A percentile compares a stretch with the other conserved stretches of the same genome.
Conservation (phyloP, 495 filamentous ascomycete species). For the Aspergillus indologenus region DNA sequence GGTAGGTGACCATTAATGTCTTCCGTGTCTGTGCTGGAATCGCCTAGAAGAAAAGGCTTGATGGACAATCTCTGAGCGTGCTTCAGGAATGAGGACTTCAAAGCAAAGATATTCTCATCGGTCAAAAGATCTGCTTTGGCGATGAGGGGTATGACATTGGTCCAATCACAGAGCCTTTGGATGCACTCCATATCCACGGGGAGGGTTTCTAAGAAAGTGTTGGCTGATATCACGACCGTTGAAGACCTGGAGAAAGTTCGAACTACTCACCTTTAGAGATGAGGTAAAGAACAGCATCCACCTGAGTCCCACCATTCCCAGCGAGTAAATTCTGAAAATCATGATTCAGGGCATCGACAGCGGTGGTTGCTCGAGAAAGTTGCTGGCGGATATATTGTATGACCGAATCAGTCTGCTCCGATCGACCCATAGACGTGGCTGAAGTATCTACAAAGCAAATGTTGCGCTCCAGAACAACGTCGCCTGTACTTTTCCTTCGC, state of each 20-base stretch:
- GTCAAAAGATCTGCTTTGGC: conserved; percentile 72
- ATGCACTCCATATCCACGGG: conserved; percentile 75
- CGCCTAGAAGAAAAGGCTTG: conserved; percentile 66
- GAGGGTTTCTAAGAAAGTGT: conserved; percentile 56
- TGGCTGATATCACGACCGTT: conserved; percentile 11
- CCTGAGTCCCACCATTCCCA: conserved; percentile 81
- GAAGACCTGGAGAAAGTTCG: conserved; percentile 3
- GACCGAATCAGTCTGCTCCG: conserved; percentile 66
- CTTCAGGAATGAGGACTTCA: conserved; percentile 54
- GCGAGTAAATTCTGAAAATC: conserved; percentile 80
- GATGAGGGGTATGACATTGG: conserved; percentile 84
- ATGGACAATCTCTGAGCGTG: conserved; percentile 61
- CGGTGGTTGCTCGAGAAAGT: conserved; percentile 59
- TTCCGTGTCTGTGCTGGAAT: conserved; percentile 25
- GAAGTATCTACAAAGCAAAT: conserved; percentile 93
- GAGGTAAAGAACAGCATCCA: conserved; percentile 85
- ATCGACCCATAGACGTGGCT: conserved; percentile 63
- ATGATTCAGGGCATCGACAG: conserved; percentile 57
- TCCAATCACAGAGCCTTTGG: conserved; percentile 67
- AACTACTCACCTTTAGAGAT: conserved; percentile 59
- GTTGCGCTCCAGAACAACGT: conserved; percentile 85
- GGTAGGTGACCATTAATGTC: conserved; percentile 41
- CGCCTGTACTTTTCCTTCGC: conserved; percentile 75
- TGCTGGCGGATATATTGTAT: conserved; percentile 74
- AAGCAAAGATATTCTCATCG: conserved; percentile 50